Evolutionary conservation across 257 asterid genomes (phyloP).

Genomic region (Dorcoceras hygrometricum): DNA sequence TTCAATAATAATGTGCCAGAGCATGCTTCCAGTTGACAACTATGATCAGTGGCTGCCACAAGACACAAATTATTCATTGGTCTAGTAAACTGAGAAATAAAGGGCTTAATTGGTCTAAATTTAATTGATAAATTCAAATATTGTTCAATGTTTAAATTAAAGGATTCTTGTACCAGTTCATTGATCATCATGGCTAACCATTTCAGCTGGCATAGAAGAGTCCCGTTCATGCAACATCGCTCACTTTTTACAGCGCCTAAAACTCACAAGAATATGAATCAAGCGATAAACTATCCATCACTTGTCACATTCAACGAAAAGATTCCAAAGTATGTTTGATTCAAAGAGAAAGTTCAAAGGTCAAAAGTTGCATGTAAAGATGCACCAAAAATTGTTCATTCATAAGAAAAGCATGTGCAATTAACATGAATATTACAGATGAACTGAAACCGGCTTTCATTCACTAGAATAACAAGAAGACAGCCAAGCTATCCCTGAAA

Average conservation of each 20-base stretch:
- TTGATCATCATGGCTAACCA: background rate
- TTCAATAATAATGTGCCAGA: background rate
- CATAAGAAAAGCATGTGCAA: slow-evolving; percentile 15
- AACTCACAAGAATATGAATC: background rate
- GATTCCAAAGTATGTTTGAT: slow-evolving; percentile 18
- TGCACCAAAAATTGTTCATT: slow-evolving; percentile 11
- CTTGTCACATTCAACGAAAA: slow-evolving; percentile 1
- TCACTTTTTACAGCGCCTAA: background rate
- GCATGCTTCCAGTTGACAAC: slow-evolving; percentile 4
- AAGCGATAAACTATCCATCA: slow-evolving; percentile 5
- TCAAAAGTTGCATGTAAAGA: slow-evolving; percentile 19
- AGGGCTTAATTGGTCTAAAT: slow-evolving; percentile 9
- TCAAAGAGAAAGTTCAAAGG: background rate
- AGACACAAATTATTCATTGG: background rate
- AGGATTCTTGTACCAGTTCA: background rate
- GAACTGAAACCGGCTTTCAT: background rate
- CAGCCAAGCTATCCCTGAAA: slow-evolving; percentile 18
- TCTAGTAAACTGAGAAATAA: background rate
- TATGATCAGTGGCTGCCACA: background rate
- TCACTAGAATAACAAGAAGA: slow-evolving; percentile 17
- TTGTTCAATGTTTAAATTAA: background rate
- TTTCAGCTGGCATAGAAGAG: slow-evolving; percentile 13
- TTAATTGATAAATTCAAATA: background rate
- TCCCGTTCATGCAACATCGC: slow-evolving; percentile 11
- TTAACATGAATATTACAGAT: slow-evolving; percentile 15